Percentiles rank a stretch among this genome's conserved stretches.
Evolutionary conservation across 140 eudicot genomes (phyloP).

Genomic region (Anethum foeniculum): DNA sequence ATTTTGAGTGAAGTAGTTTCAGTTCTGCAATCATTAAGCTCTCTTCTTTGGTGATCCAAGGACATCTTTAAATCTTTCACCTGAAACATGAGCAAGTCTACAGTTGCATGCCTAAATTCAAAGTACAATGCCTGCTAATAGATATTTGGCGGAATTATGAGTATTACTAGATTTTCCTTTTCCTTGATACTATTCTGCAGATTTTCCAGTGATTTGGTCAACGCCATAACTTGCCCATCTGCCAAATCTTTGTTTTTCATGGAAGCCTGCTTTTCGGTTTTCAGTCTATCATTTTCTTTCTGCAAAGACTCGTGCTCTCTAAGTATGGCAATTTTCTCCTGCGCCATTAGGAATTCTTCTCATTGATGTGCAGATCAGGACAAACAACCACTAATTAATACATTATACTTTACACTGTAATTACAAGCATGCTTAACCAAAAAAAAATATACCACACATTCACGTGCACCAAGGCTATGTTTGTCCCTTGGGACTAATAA

Average conservation of each 20-base stretch:
- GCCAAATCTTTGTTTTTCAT: conserved; percentile 60
- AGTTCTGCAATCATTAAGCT: conserved; percentile 69
- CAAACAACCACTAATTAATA: conserved; percentile 12
- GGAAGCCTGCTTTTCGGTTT: conserved; percentile 45
- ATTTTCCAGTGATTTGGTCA: conserved; percentile 66
- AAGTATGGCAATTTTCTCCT: conserved; percentile 85
- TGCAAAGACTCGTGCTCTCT: conserved; percentile 53
- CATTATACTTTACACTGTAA: background rate
- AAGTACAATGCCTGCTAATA: background rate
- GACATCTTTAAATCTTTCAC: conserved; percentile 64
- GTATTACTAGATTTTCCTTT: conserved; percentile 56
- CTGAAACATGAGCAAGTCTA: conserved; percentile 27
- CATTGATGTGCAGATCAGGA: conserved; percentile 15
- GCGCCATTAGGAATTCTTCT: conserved; percentile 24
- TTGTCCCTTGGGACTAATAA: background rate
- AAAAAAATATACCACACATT: background rate
- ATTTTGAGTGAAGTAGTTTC: conserved; percentile 81
- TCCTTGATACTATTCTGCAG: conserved; percentile 75
- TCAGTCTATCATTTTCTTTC: conserved; percentile 61
- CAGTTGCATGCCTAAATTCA: conserved; percentile 15
- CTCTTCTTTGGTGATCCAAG: conserved; percentile 49
- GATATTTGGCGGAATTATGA: background rate
- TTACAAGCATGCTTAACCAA: background rate
- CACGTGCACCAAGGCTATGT: background rate
- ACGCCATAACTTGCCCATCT: conserved; percentile 56